Evolutionary conservation across 495 filamentous ascomycete species (phyloP), one percentile per base, ranked within the genome.

Genomic region (Darksidea phi): DNA sequence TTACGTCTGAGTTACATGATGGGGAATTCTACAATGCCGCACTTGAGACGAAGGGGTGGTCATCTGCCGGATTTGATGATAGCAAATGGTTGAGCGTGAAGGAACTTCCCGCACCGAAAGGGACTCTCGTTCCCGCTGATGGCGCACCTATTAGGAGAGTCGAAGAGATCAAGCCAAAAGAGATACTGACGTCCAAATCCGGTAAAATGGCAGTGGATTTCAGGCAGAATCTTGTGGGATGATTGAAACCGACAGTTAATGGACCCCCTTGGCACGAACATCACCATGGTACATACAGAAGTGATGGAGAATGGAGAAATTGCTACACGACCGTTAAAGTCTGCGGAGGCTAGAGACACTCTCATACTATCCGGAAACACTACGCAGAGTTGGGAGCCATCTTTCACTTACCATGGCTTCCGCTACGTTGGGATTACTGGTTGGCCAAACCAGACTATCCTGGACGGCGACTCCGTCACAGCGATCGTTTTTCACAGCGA

Each of bases 351-450:
- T 47, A 73, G 59, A 0, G 81, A 84, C 59, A 62, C 67, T 1
- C 52, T 80, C 6, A 75, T 73, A 1, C 71, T 78, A 0, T 68
- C 65, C 3, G 74, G 72, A 0, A 48, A 67, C 12, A 53, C 46
- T 15, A 49, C 10, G 59, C 72, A 24, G 47, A 26, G 17, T 2
- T 79, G 76, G 75, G 73, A 76, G 59, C 76, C 78, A 2, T 72
- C 67, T 17, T 83, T 78, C 65, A 83, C 81, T 2, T 84, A 79
- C 47, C 80, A 84, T 51, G 81, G 81, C 0, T 84, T 83, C 48
- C 75, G 81, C 11, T 84, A 78, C 49, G 79, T 77, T 13, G 73
- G 79, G 63, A 67, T 84, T 5, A 73, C 77, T 6, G 72, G 72
- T 1, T 84, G 81, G 81, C 73, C 73, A 3, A 54, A 49, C 12